phyloP scores from a whole-genome alignment of 2,329 filamentous ascomycete species.

The Pezicula radicicola region DNA sequence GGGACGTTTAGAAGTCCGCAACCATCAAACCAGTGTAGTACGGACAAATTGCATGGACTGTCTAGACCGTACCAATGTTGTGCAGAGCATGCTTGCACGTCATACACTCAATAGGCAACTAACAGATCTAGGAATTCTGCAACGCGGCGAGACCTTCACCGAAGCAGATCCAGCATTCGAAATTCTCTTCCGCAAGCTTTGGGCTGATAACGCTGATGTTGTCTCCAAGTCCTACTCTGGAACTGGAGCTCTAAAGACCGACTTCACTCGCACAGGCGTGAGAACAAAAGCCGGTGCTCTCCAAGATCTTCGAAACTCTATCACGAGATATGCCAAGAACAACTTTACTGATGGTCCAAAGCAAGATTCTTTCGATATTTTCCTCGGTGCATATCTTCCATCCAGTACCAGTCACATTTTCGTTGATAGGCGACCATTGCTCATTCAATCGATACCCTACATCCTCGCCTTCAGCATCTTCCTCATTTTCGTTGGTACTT shows the following conservation, averaged over 20 bases:
- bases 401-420: slow-evolving; percentile 75
- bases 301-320: slow-evolving; percentile 82
- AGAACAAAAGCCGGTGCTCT: slow-evolving; percentile 82
- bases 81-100: slow-evolving; percentile 94
- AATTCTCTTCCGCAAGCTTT: slow-evolving; percentile 90
- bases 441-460: slow-evolving; percentile 94
- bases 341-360: slow-evolving; percentile 93
- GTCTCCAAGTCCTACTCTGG: slow-evolving; percentile 92
- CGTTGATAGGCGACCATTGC: slow-evolving; percentile 76
- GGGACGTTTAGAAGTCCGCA: slow-evolving; percentile 75
- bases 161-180: slow-evolving; percentile 80
- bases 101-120: slow-evolving; percentile 88
- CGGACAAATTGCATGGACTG: slow-evolving; percentile 99
- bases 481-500: slow-evolving; percentile 71
- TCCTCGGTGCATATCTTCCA: slow-evolving; percentile 82
- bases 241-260: slow-evolving; percentile 96
- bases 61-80: slow-evolving; percentile 93
- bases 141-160: slow-evolving; percentile 72
- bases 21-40: slow-evolving; percentile 83
- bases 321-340: slow-evolving; percentile 87
- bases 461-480: slow-evolving; percentile 75
- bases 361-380: slow-evolving; percentile 94
- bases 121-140: slow-evolving; percentile 75
- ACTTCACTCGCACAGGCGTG: slow-evolving; percentile 90
- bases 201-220: slow-evolving; percentile 97